Percentiles rank a stretch among this genome's conserved stretches.
These are phyloP conservation scores for Coffea canephora DNA, from an alignment of 257 asterid species.

Conservation along the genomic window DNA sequence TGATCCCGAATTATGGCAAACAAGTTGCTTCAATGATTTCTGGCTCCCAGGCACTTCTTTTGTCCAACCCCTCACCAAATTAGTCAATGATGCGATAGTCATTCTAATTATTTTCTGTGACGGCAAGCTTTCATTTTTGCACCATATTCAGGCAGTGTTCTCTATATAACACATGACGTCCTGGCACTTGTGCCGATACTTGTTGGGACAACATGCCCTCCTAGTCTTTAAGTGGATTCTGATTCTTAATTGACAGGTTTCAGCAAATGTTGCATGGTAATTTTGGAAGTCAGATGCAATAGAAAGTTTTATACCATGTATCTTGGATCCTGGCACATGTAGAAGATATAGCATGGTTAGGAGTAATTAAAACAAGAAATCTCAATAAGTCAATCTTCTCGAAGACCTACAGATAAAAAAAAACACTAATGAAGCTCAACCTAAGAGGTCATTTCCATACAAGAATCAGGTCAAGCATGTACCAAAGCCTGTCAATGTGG, in stretches of 20 bases:
- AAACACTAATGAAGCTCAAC: no score
- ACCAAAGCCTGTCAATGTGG: not conserved
- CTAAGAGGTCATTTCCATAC: not conserved
- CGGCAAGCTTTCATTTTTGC: not conserved
- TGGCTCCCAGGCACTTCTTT: not conserved
- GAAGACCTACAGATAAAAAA: not conserved
- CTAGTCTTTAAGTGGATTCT: not conserved
- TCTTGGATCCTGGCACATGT: not conserved
- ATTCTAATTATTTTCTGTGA: not conserved
- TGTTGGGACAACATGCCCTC: not conserved
- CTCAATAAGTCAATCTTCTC: not conserved
- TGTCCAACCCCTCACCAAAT: not conserved
- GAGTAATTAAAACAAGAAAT: not conserved
- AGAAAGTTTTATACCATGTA: not conserved
- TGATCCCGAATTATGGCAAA: not conserved
- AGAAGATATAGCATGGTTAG: not conserved
- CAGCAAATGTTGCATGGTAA: not conserved
- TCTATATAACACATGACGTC: slow-evolving; percentile 3
- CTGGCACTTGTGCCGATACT: not conserved
- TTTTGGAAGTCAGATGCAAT: not conserved
- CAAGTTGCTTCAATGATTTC: not conserved
- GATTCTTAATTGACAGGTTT: not conserved
- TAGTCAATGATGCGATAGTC: not conserved
- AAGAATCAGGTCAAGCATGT: not conserved
- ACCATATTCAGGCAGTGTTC: slow-evolving; percentile 5